These are phyloP conservation scores for Exophiala lecanii-corni DNA, from an alignment of 2,329 filamentous ascomycete species.

Conservation along the genomic window DNA sequence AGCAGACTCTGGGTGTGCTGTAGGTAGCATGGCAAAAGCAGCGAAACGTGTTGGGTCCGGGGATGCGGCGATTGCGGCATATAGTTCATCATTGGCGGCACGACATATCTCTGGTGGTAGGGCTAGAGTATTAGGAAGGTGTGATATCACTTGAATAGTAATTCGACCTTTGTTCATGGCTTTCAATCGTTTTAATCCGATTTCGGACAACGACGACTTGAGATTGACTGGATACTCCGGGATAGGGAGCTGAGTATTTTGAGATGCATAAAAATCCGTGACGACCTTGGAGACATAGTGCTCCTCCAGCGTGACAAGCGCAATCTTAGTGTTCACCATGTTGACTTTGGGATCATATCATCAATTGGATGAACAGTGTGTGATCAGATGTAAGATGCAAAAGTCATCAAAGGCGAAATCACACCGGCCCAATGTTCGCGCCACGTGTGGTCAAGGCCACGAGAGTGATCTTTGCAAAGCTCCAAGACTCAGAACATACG, in stretches of 20 bases:
- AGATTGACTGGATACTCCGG: conserved; percentile 13
- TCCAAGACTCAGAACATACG: too few relatives aligned
- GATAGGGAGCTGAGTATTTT: conserved; percentile 9
- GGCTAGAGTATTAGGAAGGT: conserved; percentile 20
- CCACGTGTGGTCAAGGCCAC: too few relatives aligned
- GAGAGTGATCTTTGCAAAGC: too few relatives aligned
- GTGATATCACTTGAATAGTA: conserved; percentile 24
- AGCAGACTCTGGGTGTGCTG: conserved; percentile 34
- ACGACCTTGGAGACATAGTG: conserved; percentile 22
- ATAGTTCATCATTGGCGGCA: conserved; percentile 21
- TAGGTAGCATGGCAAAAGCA: conserved; percentile 42
- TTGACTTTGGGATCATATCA: too few relatives aligned
- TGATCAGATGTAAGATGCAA: too few relatives aligned
- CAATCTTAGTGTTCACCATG: conserved; percentile 15
- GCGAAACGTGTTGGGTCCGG: conserved; percentile 32
- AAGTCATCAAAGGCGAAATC: too few relatives aligned
- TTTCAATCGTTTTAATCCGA: conserved; percentile 16
- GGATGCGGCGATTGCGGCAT: conserved; percentile 30
- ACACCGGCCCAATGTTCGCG: too few relatives aligned
- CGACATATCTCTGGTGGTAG: conserved; percentile 19
- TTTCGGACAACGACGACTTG: conserved; percentile 16
- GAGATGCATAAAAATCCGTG: conserved; percentile 13
- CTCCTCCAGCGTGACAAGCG: conserved; percentile 26
- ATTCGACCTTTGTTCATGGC: conserved; percentile 21
- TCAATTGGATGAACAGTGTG: too few relatives aligned